Evolutionary conservation across 2,329 filamentous ascomycete species (phyloP).

Genomic region (Coniosporium tulheliwenetii): DNA sequence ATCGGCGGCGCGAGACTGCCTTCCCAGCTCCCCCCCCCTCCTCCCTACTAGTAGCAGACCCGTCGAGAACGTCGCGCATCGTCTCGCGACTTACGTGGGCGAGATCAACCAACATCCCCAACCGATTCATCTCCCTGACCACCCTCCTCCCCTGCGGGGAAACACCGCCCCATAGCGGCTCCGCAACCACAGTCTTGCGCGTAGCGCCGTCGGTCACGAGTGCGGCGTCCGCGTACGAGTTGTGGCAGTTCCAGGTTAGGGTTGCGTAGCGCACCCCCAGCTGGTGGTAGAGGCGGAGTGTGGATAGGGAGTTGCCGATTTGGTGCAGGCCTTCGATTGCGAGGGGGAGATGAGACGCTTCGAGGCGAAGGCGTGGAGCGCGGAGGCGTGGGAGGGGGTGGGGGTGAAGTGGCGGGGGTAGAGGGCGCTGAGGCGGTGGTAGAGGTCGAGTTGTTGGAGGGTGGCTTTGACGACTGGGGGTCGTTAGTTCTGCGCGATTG

Average conservation of each 20-base stretch:
- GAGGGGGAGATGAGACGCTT: slow-evolving; percentile 55
- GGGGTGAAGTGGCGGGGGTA: slow-evolving; percentile 59
- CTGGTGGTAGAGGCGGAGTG: slow-evolving; percentile 57
- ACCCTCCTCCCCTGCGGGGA: slow-evolving; percentile 53
- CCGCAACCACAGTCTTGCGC: slow-evolving; percentile 22
- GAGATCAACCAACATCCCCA: slow-evolving; percentile 89
- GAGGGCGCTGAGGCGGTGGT: slow-evolving; percentile 43
- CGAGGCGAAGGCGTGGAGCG: slow-evolving; percentile 35
- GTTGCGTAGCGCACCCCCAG: slow-evolving; percentile 80
- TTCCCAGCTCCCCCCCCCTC: slow-evolving; percentile 37
- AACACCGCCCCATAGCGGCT: slow-evolving; percentile 55
- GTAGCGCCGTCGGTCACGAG: slow-evolving; percentile 35
- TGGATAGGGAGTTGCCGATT: slow-evolving; percentile 71
- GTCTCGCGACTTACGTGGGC: slow-evolving; percentile 67
- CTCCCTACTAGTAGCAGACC: slow-evolving; percentile 14
- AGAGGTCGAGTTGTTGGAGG: slow-evolving; percentile 60
- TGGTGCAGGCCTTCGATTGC: slow-evolving; percentile 84
- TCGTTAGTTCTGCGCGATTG: slow-evolving; percentile 1
- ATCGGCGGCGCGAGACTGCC: slow-evolving; percentile 72
- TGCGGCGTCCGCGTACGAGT: slow-evolving; percentile 75
- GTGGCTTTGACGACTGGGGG: slow-evolving; percentile 46
- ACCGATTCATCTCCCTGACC: slow-evolving; percentile 79
- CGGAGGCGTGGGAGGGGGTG: slow-evolving; percentile 41
- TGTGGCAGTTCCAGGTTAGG: slow-evolving; percentile 87
- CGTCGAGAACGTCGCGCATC: slow-evolving; percentile 67